Conservation (phyloP, 257 asterid species). For the Nicotiana tomentosiformis region DNA sequence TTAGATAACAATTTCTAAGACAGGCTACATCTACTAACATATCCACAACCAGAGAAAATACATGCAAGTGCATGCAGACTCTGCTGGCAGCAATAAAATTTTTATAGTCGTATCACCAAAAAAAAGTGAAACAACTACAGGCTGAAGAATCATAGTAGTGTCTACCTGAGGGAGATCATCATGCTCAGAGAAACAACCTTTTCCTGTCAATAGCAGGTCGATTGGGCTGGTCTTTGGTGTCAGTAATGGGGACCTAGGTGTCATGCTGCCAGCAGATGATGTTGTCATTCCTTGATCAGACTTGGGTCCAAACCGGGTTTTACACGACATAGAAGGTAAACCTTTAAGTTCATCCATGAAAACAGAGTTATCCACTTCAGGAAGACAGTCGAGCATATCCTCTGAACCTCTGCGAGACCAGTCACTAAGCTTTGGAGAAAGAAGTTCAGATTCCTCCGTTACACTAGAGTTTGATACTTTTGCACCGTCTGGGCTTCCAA, state of each 20-base stretch:
- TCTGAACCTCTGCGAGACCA: conserved; percentile 99
- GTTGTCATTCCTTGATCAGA: conserved; percentile 99
- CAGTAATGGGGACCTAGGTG: conserved; percentile 93
- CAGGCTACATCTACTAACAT: neutral
- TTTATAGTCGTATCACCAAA: neutral
- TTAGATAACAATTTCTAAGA: neutral
- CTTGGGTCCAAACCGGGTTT: conserved; percentile 87
- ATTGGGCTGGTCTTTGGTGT: conserved; percentile 83
- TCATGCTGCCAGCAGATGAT: conserved; percentile 98
- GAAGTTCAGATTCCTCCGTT: conserved; percentile 81
- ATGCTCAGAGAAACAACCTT: conserved; percentile 88
- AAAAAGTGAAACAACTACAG: neutral
- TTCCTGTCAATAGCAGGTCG: conserved; percentile 77
- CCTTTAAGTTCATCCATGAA: conserved; percentile 78
- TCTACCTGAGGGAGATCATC: conserved; percentile 94
- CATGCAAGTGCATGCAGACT: neutral
- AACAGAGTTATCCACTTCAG: conserved; percentile 67
- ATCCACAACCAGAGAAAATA: neutral
- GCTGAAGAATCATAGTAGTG: conserved; percentile 13
- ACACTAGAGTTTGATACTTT: conserved; percentile 73
- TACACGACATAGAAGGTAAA: conserved; percentile 83
- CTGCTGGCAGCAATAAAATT: neutral
- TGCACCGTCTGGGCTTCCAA: conserved; percentile 74
- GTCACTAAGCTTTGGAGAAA: conserved; percentile 89
- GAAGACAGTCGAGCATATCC: conserved; percentile 92